Conservation (phyloP, 176 grass and related monocot genomes). For the Ensete ventricosum region DNA sequence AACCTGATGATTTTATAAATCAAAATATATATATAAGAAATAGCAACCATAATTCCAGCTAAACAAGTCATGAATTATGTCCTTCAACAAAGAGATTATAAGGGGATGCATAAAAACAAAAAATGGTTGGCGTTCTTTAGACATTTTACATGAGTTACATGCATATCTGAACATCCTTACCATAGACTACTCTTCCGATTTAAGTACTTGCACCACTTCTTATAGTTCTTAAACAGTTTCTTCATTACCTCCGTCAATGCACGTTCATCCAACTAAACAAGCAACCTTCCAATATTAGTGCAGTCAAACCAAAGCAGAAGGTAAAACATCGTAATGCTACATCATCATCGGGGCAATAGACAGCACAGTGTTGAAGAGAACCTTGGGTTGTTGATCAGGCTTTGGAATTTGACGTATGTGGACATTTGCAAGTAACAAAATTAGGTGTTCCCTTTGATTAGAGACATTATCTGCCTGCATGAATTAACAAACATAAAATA, state of each 20-base stretch:
- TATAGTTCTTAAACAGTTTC: constrained; percentile 96
- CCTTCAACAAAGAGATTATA: background rate
- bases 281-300: background rate
- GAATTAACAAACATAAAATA: constrained; percentile 2
- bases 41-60: background rate
- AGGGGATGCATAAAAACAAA: background rate
- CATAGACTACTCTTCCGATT: constrained; percentile 86
- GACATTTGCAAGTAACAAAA: constrained; percentile 88
- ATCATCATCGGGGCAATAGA: background rate
- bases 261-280: constrained; percentile 58
- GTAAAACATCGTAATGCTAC: background rate
- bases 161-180: constrained; percentile 27
- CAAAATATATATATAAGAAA: background rate
- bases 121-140: background rate
- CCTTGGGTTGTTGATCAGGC: constrained; percentile 76
- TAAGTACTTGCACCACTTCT: constrained; percentile 86
- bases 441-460: constrained; percentile 93
- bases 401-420: constrained; percentile 65
- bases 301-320: background rate
- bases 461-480: constrained; percentile 78
- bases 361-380: constrained; percentile 15
- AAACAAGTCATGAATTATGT: background rate
- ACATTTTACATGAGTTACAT: no score
- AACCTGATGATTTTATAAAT: constrained; percentile 39
- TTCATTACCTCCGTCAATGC: constrained; percentile 74